phyloP scores from a whole-genome alignment of 2,329 filamentous ascomycete species.

The Monosporascus cannonballus region DNA sequence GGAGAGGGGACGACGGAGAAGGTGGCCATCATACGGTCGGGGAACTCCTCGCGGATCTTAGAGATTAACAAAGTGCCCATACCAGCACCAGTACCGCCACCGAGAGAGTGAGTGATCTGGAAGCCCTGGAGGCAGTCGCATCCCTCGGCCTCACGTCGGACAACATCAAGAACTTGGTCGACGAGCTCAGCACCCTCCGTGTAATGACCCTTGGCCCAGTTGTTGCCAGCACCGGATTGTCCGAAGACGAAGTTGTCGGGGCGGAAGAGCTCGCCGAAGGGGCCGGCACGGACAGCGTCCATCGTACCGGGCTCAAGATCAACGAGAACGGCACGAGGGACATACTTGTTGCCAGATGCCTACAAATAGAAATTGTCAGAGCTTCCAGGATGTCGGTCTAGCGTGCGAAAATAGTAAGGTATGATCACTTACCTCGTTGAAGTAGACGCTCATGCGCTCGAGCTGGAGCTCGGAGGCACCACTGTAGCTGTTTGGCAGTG shows the following conservation, averaged over 20 bases:
- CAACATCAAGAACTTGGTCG: conserved; percentile 95
- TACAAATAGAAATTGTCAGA: conserved; percentile 30
- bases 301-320: conserved; percentile 99
- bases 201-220: conserved; percentile 99
- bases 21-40: conserved; percentile 99
- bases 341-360: conserved; percentile 98
- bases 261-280: conserved; percentile 98
- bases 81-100: conserved; percentile 99
- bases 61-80: conserved; percentile 99
- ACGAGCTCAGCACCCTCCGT: conserved; percentile 99
- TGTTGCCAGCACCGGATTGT: conserved; percentile 99
- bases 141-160: conserved; percentile 96
- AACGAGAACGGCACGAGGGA: conserved; percentile 97
- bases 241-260: conserved; percentile 99
- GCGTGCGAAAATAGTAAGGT: not conserved
- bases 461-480: conserved; percentile 98
- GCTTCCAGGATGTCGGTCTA: conserved; percentile 10
- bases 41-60: conserved; percentile 99
- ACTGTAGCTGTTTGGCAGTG: conserved; percentile 65
- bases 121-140: conserved; percentile 99
- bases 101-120: conserved; percentile 99
- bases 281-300: conserved; percentile 97
- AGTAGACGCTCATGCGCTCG: conserved; percentile 99
- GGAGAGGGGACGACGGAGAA: conserved; percentile 98
- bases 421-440: conserved; percentile 59